These are phyloP conservation scores for Rhizopus stolonifer DNA, from an alignment of 371 early-diverging fungal species.

Conservation along the genomic window DNA sequence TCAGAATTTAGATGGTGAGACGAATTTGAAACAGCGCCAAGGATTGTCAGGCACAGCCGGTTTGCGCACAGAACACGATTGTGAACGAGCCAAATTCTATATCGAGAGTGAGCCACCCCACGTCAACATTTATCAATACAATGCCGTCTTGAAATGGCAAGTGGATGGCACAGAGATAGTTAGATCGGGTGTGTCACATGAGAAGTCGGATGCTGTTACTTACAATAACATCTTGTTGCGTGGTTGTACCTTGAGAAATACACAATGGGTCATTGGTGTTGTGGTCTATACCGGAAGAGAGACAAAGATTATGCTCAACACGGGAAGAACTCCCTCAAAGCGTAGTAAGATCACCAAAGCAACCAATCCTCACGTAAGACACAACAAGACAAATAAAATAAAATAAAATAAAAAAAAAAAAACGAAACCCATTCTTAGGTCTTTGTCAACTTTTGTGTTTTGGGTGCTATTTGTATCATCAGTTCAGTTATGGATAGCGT, in stretches of 20 bases:
- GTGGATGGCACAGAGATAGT: slow-evolving; percentile 19
- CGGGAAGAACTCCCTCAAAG: slow-evolving; percentile 92
- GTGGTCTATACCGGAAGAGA: slow-evolving; percentile 87
- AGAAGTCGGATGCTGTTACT: slow-evolving; percentile 45
- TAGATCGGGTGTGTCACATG: slow-evolving; percentile 34
- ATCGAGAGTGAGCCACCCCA: slow-evolving; percentile 84
- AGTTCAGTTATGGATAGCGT: slow-evolving; percentile 62
- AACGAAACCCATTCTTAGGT: slow-evolving; percentile 30
- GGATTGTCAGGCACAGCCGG: slow-evolving; percentile 40
- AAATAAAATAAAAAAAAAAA: background rate
- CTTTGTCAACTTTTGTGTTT: slow-evolving; percentile 43
- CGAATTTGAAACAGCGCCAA: slow-evolving; percentile 72
- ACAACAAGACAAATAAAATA: background rate
- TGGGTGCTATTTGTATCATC: slow-evolving; percentile 59
- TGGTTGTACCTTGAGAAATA: slow-evolving; percentile 92
- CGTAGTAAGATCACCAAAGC: slow-evolving; percentile 91
- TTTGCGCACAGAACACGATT: slow-evolving; percentile 46
- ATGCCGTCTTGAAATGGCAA: slow-evolving; percentile 62
- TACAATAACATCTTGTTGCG: slow-evolving; percentile 81
- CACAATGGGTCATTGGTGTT: slow-evolving; percentile 79
- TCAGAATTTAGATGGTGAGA: slow-evolving; percentile 86
- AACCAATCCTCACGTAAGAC: slow-evolving; percentile 85
- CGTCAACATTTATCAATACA: slow-evolving; percentile 75
- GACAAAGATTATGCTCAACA: slow-evolving; percentile 90
- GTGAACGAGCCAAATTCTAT: slow-evolving; percentile 57